Evolutionary conservation across 345 rosid genomes (phyloP).

Genomic region (Durio zibethinus): DNA sequence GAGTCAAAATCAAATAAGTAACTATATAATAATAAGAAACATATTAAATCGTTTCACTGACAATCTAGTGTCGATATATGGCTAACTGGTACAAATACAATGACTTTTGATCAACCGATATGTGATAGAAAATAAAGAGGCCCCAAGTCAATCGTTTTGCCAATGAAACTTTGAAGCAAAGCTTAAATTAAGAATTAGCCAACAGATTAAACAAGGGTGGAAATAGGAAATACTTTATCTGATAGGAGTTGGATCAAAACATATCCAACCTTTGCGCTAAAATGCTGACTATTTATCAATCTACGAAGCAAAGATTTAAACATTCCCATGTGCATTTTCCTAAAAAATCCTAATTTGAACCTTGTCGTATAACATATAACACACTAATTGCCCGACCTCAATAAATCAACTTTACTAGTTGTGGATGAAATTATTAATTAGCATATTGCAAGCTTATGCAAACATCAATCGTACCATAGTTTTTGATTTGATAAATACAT

Average conservation of each 20-base stretch:
- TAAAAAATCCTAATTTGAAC: background rate
- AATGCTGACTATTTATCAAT: background rate
- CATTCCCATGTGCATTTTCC: background rate
- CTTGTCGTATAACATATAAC: background rate
- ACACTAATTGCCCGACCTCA: too few species aligned
- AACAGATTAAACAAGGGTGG: background rate
- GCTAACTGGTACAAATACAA: background rate
- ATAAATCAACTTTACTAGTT: too few species aligned
- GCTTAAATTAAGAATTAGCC: background rate
- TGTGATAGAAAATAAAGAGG: background rate
- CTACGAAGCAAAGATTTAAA: background rate
- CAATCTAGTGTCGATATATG: background rate
- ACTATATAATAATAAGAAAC: background rate
- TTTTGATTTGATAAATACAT: too few species aligned
- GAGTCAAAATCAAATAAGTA: background rate
- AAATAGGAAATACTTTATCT: background rate
- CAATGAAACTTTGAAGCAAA: background rate
- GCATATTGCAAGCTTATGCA: background rate
- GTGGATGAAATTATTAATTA: background rate
- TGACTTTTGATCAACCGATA: background rate
- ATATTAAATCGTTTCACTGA: background rate
- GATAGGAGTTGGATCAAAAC: background rate
- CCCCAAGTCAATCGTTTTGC: background rate
- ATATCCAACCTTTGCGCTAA: background rate
- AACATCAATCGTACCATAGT: background rate